Evolutionary conservation across 2,329 filamentous ascomycete species (phyloP).

Genomic region (Neopestalotiopsis rosae): DNA sequence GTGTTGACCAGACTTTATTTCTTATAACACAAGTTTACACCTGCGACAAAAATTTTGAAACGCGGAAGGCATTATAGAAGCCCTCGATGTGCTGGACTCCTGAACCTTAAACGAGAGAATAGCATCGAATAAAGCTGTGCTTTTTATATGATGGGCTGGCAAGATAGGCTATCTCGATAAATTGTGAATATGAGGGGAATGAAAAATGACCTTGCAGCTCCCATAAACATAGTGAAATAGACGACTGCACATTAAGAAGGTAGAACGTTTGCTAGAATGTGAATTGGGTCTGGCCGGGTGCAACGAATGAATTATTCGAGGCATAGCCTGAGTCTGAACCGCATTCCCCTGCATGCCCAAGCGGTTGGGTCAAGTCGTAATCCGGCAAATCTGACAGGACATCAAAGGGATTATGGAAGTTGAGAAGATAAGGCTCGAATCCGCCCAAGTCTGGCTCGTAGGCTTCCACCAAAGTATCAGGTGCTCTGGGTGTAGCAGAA

Average conservation of each 20-base stretch:
- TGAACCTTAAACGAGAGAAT: too few relatives aligned
- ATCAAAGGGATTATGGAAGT: conserved; percentile 14
- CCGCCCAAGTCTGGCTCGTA: conserved; percentile 24
- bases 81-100: too few relatives aligned
- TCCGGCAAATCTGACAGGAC: background rate
- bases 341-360: background rate
- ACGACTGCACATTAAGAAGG: background rate
- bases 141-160: too few relatives aligned
- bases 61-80: too few relatives aligned
- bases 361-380: background rate
- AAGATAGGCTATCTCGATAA: too few relatives aligned
- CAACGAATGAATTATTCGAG: background rate
- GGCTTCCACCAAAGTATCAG: conserved; percentile 17
- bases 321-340: background rate
- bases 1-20: too few relatives aligned
- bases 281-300: background rate
- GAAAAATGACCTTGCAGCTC: too few relatives aligned
- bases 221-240: too few relatives aligned
- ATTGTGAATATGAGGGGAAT: too few relatives aligned
- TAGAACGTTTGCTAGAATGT: background rate
- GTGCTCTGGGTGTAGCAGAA: conserved; percentile 24
- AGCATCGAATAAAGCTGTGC: too few relatives aligned
- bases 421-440: conserved; percentile 25
- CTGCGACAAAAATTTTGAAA: too few relatives aligned
- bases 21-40: too few relatives aligned